Evolutionary conservation across 768 basidiomycete species (phyloP), one percentile per base, ranked within the genome.

Genomic region (Tricholoma matsutake): DNA sequence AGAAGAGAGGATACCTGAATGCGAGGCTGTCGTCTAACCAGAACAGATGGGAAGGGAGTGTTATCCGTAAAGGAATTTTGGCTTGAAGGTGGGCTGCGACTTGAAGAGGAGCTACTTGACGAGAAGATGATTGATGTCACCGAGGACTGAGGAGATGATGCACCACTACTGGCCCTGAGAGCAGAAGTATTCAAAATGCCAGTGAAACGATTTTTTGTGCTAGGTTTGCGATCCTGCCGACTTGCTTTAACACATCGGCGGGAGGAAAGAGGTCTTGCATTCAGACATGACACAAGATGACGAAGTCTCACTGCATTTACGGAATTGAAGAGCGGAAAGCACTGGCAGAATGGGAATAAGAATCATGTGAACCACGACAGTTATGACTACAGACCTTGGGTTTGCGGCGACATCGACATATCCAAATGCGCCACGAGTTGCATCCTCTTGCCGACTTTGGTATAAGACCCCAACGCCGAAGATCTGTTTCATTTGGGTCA

Each of bases 1-100:
- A 87, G 74, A 58, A 87, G 79, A 47, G 86, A 86, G 16, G 86
- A 80, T 41, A 83, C 80, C 67, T 82, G 83, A 53, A 86, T 81
- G 45, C 84, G 80, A 61, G 83, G 81, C 64, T 81, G 79, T 63
- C 71, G 71, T 61, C 77, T 74, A 58, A 69, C 62, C 62, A 67
- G 75, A 64, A 76, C 76, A 60, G 68, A 65, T 55, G 76, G 67
- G 37, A 73, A 69, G 47, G 80, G 68, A 43, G 81, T 70, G 61
- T 69, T 71, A 39, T 75, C 71, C 45, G 74, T 64, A 56, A 73
- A 68, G 49, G 77, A 80, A 57, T 70, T 69, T 54, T 77, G 77
- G 61, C 77, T 79, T n/a, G 80, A 77, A 20, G 79, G 74, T 43
- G 80, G 74, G 61, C 76, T 80, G 58, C 69, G 73, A 62, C 75